These are phyloP conservation scores for Hortaea sp. DNA, from an alignment of 2,329 filamentous ascomycete species.

Conservation along the genomic window DNA sequence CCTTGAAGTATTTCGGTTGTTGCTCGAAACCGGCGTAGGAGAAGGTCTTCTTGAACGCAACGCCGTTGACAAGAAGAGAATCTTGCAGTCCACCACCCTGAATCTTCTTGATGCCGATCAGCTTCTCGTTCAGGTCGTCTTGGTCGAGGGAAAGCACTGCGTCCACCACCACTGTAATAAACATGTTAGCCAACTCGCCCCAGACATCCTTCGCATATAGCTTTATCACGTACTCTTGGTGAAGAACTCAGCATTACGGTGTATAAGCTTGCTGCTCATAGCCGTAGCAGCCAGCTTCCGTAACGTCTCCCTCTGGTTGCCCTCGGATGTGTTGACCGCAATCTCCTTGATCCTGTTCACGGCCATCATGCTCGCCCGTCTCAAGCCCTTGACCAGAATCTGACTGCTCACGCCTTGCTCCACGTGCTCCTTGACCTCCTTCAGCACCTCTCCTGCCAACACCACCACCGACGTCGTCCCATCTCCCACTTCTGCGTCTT, in stretches of 20 bases:
- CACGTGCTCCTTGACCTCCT: slow-evolving; percentile 91
- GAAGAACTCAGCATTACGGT: slow-evolving; percentile 93
- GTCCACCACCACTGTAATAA: slow-evolving; percentile 77
- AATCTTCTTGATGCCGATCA: slow-evolving; percentile 98
- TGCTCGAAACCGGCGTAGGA: slow-evolving; percentile 98
- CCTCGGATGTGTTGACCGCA: slow-evolving; percentile 72
- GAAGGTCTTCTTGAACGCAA: slow-evolving; percentile 99
- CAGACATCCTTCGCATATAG: neutral
- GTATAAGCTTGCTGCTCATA: slow-evolving; percentile 99
- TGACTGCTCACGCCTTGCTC: slow-evolving; percentile 96
- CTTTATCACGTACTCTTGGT: slow-evolving; percentile 65
- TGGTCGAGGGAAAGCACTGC: slow-evolving; percentile 92
- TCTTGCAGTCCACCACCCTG: slow-evolving; percentile 93
- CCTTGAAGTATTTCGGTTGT: slow-evolving; percentile 88
- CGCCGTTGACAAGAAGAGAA: slow-evolving; percentile 92
- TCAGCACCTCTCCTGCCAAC: slow-evolving; percentile 91
- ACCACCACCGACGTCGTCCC: slow-evolving; percentile 97
- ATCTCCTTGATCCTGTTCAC: slow-evolving; percentile 99
- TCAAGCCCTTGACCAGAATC: slow-evolving; percentile 91
- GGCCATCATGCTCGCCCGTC: slow-evolving; percentile 78
- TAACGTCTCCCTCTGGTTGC: slow-evolving; percentile 77
- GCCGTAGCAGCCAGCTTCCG: slow-evolving; percentile 84
- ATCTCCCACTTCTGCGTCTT: slow-evolving; percentile 98
- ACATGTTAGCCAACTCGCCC: slow-evolving; percentile 17
- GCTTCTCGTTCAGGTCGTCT: slow-evolving; percentile 91